Evolutionary conservation across 129 eudicot species (phyloP), one percentile per base, ranked within the genome.

Genomic region (Ambrosia artemisiifolia): DNA sequence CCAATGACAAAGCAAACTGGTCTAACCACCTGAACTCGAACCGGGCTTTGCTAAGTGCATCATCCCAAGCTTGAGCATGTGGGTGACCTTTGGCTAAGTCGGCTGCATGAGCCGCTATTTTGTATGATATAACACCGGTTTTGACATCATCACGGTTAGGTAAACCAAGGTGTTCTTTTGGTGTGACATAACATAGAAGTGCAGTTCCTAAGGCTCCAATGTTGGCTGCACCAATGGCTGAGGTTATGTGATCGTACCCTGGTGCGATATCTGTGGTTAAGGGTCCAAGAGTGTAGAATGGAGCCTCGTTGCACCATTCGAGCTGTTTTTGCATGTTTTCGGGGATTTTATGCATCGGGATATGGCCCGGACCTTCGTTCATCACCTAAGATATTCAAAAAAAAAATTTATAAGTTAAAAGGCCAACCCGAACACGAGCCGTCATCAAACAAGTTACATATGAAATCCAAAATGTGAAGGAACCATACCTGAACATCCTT

Each of bases 161-260:
- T 79, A 95, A 69, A 36, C 99, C 99, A 5, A 95, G 97, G 72
- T 95, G 97, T 67, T 95, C 99, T 70, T 95, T 95, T 30, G 99
- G 99, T 2, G 99, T 95, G 36, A 95, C 97, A 46, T 95, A 95
- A 63, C 99, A 95, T 3, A 95, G 86, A 28, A 95, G 97, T 12
- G 99, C 97, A n/a, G 99, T 95, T 62, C 99, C 99, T 1, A 95
- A 93, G 66, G 99, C 97, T 1, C 99, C 97, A 35, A 95, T 95
- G 72, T 90, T 95, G 79, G 99, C 99, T 7, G 99, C 99, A 19
- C 99, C 99, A 16, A 95, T 95, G 60, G 99, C 99, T 33, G 99
- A 95, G 54, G 99, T 95, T 18, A 95, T 95, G 82, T 95, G 99
- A 63, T 95, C 99, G 53, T 95, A 95, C 30, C 99, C 99, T 48